Evolutionary conservation across 768 basidiomycete genomes (phyloP), one percentile per base, ranked within the genome.

Genomic region (Hemileccinum impolitum): DNA sequence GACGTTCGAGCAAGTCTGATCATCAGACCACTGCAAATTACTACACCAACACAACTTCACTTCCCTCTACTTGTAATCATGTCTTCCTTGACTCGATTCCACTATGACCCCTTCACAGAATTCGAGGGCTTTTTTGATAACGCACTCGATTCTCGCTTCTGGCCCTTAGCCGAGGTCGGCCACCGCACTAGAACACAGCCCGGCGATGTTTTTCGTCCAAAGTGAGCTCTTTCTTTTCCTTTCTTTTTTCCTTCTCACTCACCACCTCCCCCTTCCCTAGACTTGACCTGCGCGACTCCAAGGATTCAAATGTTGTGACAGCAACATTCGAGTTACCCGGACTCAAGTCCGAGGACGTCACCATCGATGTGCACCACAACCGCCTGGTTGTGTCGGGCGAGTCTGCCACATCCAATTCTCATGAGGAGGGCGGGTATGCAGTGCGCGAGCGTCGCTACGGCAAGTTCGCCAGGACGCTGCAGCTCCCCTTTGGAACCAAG

Each of bases 241-340:
- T n/a, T n/a, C n/a, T n/a, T n/a, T n/a, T n/a, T n/a, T n/a, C n/a
- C n/a, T n/a, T n/a, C n/a, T n/a, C n/a, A n/a, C n/a, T n/a, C n/a
- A n/a, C n/a, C n/a, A n/a, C n/a, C n/a, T n/a, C n/a, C n/a, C n/a
- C n/a, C 18, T 15, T n/a, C 40, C n/a, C 23, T 6, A 73, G 72
- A 40, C 64, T 81, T 68, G 74, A 80, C 53, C 47, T 80, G 4
- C 69, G 75, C 47, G 76, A 78, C 56, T 66, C 72, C 43, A 54
- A 67, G 12, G 65, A 70, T 3, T 63, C 62, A 13, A 74, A 74
- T 55, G 48, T 55, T 19, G 72, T 79, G 34, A 78, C 75, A 6
- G 78, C 77, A 9, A 72, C 72, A 11, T 77, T 81, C 55, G 80
- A 80, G 58, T 67, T 78, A 28, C 13, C 79, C 77, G 12, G 12